phyloP scores from a whole-genome alignment of 495 filamentous ascomycete species.

The Penicillium atrosanguineum region DNA sequence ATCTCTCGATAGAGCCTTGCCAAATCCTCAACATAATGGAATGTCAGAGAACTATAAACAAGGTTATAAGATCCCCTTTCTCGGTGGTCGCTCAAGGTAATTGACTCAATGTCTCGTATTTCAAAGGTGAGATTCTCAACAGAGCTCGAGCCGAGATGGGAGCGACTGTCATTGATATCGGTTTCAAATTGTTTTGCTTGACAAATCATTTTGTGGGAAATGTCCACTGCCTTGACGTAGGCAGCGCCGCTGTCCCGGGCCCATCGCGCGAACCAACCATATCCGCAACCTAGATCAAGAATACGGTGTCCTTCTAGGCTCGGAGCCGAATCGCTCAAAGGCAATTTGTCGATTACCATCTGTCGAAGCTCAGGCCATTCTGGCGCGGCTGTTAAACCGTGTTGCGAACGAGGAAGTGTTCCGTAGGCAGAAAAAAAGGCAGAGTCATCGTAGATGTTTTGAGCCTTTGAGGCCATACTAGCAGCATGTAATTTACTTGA shows the following conservation, averaged over 20 bases:
- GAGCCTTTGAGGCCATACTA: slow-evolving; percentile 7
- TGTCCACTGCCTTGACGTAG: slow-evolving; percentile 13
- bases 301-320: background rate
- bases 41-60: slow-evolving; percentile 23
- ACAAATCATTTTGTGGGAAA: slow-evolving; percentile 23
- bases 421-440: slow-evolving; percentile 21
- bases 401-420: slow-evolving; percentile 20
- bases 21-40: slow-evolving; percentile 24
- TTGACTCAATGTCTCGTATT: slow-evolving; percentile 1
- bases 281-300: slow-evolving; percentile 25
- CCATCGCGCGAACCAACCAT: slow-evolving; percentile 27
- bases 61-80: slow-evolving; percentile 12
- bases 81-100: background rate
- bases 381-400: slow-evolving; percentile 15
- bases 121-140: background rate
- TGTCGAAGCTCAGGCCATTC: slow-evolving; percentile 22
- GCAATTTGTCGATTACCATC: slow-evolving; percentile 7
- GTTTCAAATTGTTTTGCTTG: slow-evolving; percentile 14
- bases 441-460: slow-evolving; percentile 26
- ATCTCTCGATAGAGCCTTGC: slow-evolving; percentile 12
- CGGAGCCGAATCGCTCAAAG: too few species aligned
- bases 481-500: background rate
- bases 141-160: too few species aligned
- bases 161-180: background rate
- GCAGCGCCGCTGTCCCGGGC: slow-evolving; percentile 14